Percentiles rank a stretch among this genome's conserved stretches.
These are phyloP conservation scores for Circinella minor DNA, from an alignment of 371 early-diverging fungal species.

Conservation along the genomic window DNA sequence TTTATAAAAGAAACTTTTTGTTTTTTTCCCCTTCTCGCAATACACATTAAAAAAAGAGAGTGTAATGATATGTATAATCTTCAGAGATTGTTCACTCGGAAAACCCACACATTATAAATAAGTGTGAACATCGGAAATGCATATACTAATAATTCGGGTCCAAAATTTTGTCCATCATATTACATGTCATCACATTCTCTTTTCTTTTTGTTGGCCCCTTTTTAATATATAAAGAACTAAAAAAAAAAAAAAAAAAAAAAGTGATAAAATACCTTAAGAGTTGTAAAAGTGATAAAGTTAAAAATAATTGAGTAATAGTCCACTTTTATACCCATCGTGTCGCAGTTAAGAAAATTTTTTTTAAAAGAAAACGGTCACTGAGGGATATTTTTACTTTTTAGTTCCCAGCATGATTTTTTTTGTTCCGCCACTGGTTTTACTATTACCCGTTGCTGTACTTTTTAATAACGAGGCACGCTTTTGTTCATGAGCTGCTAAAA, in stretches of 20 bases:
- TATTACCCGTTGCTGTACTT: background rate
- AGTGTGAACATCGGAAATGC: constrained; percentile 26
- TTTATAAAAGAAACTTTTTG: no score
- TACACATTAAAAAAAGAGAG: background rate
- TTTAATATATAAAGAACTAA: background rate
- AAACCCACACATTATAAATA: constrained; percentile 22
- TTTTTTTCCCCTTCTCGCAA: no score
- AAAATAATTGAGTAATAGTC: background rate
- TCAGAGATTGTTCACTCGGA: constrained; percentile 34
- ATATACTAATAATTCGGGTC: constrained; percentile 23
- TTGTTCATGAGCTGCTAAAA: constrained; percentile 24
- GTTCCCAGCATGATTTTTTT: constrained; percentile 18
- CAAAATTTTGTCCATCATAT: constrained; percentile 24
- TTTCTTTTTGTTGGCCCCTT: no score
- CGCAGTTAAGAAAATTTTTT: constrained; percentile 14
- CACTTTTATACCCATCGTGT: constrained; percentile 10
- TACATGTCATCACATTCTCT: background rate
- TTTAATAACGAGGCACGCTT: background rate
- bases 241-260: constrained; percentile 2
- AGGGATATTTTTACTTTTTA: background rate
- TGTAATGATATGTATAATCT: constrained; percentile 3
- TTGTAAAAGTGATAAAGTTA: background rate
- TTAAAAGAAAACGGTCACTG: background rate
- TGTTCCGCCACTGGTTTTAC: background rate
- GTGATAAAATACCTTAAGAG: constrained; percentile 10